Evolutionary conservation across 2,329 filamentous ascomycete genomes (phyloP).

Genomic region (Fusarium sacchari): DNA sequence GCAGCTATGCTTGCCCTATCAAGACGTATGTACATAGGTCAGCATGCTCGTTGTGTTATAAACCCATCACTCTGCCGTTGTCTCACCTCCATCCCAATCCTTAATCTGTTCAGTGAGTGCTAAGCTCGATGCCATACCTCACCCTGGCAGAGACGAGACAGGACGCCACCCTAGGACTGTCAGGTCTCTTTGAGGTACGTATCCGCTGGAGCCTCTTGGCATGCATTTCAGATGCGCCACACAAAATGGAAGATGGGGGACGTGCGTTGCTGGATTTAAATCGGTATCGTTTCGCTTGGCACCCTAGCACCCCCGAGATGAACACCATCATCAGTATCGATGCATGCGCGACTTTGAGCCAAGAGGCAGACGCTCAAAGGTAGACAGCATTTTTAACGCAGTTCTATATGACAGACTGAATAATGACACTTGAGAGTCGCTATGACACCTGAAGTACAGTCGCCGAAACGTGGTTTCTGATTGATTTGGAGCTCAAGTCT

Average conservation of each 20-base stretch:
- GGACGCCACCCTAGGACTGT: background rate
- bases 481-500: background rate
- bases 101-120: constrained; percentile 4
- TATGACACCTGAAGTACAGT: background rate
- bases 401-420: background rate
- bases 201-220: constrained; percentile 25
- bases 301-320: constrained; percentile 26
- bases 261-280: constrained; percentile 36
- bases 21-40: background rate
- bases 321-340: constrained; percentile 22
- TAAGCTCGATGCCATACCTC: constrained; percentile 21
- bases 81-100: constrained; percentile 19
- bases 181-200: constrained; percentile 11
- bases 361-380: background rate
- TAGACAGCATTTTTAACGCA: background rate
- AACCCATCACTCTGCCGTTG: constrained; percentile 19
- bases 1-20: background rate
- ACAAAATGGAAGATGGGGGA: constrained; percentile 15
- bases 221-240: constrained; percentile 31
- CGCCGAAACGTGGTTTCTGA: background rate
- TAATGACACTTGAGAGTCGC: background rate
- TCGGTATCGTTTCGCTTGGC: constrained; percentile 39
- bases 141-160: constrained; percentile 9
- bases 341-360: constrained; percentile 33
- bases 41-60: constrained; percentile 2